These are phyloP conservation scores for Penicillium brasilianum DNA, from an alignment of 2,329 filamentous ascomycete species.

Conservation along the genomic window DNA sequence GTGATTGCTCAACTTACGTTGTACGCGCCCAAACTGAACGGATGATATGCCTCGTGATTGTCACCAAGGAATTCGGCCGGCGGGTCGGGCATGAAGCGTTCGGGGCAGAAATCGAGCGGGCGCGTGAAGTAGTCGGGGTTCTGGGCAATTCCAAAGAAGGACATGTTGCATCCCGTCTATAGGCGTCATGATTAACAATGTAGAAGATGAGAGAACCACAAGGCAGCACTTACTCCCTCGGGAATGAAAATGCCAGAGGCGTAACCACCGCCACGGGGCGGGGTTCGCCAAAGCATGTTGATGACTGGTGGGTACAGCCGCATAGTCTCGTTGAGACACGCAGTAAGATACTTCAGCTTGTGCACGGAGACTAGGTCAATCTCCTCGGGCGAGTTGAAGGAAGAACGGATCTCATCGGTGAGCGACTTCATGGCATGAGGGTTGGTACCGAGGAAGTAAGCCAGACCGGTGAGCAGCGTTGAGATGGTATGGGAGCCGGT, in stretches of 20 bases:
- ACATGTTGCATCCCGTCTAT: not conserved
- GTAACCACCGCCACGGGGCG: not conserved
- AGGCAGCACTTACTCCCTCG: not conserved
- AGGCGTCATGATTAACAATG: not conserved
- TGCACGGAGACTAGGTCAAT: conserved; percentile 43
- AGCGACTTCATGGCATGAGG: conserved; percentile 40
- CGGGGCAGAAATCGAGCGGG: not conserved
- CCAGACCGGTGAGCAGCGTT: conserved; percentile 48
- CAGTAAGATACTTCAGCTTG: conserved; percentile 8
- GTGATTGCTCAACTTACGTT: not conserved
- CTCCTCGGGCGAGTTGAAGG: conserved; percentile 44
- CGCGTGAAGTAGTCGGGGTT: not conserved
- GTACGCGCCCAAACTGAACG: not conserved
- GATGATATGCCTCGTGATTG: not conserved
- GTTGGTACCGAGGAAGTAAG: conserved; percentile 48
- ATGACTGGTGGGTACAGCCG: conserved; percentile 17
- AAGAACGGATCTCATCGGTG: conserved; percentile 46
- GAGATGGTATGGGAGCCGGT: conserved; percentile 51
- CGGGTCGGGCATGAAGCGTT: not conserved
- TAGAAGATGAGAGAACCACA: not conserved
- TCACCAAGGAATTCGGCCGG: not conserved
- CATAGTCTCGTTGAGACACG: conserved; percentile 13
- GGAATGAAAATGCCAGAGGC: not conserved
- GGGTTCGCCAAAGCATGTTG: not conserved
- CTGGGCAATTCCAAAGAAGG: not conserved